These are phyloP conservation scores for Picochlorum sp. DNA, from an alignment of 139 green algal genomes.

Conservation along the genomic window DNA sequence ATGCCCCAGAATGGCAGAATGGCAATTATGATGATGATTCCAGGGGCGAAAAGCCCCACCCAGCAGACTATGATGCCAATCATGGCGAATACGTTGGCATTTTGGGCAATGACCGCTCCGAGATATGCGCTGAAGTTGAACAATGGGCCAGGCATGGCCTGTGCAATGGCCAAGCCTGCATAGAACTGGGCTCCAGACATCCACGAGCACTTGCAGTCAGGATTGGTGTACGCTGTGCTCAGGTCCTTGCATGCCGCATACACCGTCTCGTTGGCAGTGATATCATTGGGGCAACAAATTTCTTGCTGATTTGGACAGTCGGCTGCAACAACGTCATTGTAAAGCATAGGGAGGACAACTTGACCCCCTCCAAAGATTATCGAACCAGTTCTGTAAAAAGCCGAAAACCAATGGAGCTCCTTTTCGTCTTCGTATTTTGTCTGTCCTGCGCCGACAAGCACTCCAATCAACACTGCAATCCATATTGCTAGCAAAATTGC, in stretches of 20 bases:
- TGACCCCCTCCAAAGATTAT: constrained; percentile 92
- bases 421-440: constrained; percentile 34
- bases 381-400: constrained; percentile 78
- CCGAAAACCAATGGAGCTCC: constrained; percentile 67
- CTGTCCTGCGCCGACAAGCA: constrained; percentile 10
- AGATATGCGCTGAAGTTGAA: constrained; percentile 96
- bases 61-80: constrained; percentile 60
- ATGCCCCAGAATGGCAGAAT: constrained; percentile 83
- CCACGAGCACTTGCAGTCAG: constrained; percentile 36
- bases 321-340: constrained; percentile 56
- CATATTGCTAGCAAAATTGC: constrained; percentile 42
- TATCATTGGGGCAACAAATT: constrained; percentile 3
- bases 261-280: neutral
- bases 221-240: neutral
- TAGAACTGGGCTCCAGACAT: constrained; percentile 80
- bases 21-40: constrained; percentile 85
- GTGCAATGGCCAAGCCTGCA: constrained; percentile 45
- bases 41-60: constrained; percentile 82
- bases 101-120: constrained; percentile 70
- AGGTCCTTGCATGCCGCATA: neutral
- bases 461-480: constrained; percentile 38
- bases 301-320: constrained; percentile 1
- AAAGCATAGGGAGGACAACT: constrained; percentile 86
- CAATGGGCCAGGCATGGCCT: constrained; percentile 76
- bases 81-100: constrained; percentile 36